Evolutionary conservation across 441 rosid species (phyloP).

Genomic region (Bruguiera hainesii): DNA sequence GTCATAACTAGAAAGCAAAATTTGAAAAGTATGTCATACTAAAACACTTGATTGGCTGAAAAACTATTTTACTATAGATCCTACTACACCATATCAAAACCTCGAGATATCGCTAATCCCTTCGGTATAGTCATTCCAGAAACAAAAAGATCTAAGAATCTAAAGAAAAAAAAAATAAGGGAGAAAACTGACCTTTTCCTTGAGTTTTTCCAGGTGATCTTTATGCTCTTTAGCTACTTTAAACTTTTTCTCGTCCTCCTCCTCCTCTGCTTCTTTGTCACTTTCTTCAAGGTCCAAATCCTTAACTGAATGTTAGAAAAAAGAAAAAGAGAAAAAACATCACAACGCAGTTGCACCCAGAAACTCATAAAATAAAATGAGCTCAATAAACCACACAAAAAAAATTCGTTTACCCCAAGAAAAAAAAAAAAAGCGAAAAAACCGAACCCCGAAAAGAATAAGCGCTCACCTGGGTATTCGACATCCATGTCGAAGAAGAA

Average conservation of each 20-base stretch:
- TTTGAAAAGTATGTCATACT: too few relatives aligned
- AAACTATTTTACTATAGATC: too few relatives aligned
- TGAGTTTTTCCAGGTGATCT: constrained; percentile 62
- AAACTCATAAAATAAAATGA: too few relatives aligned
- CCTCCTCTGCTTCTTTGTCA: constrained; percentile 20
- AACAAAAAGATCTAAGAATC: background rate
- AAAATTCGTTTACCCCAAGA: background rate
- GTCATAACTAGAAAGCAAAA: too few relatives aligned
- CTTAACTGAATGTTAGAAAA: constrained; percentile 23
- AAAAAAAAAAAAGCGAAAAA: background rate
- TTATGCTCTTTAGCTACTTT: constrained; percentile 65
- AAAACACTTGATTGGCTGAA: too few relatives aligned
- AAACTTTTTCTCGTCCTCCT: constrained; percentile 10
- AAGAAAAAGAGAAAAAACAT: constrained; percentile 1
- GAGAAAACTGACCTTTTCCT: constrained; percentile 41
- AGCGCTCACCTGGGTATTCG: constrained; percentile 28
- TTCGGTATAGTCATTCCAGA: background rate
- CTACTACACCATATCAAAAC: too few relatives aligned
- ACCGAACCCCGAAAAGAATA: background rate
- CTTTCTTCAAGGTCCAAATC: constrained; percentile 29
- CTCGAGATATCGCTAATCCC: background rate
- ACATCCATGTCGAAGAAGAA: constrained; percentile 28
- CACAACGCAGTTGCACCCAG: background rate
- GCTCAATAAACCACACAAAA: too few relatives aligned
- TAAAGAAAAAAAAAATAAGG: background rate